phyloP scores from a whole-genome alignment of 768 basidiomycete species.

The Coprinopsis strossmayeri region DNA sequence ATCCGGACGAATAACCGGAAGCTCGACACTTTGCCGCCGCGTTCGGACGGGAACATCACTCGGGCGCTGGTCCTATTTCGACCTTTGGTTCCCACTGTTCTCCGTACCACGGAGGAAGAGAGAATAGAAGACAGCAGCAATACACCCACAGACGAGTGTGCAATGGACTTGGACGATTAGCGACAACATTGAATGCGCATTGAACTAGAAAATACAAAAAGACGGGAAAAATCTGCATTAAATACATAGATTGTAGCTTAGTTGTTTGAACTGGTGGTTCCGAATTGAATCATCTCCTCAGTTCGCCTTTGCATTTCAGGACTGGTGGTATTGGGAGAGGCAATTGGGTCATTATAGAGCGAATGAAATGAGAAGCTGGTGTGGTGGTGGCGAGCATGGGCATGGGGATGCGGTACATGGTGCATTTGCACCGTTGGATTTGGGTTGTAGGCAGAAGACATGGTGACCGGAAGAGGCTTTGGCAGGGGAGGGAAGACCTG shows the following conservation, averaged over 20 bases:
- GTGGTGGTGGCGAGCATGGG: slow-evolving; percentile 69
- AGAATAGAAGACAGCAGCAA: slow-evolving; percentile 2
- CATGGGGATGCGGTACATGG: slow-evolving; percentile 75
- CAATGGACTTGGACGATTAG: slow-evolving; percentile 47
- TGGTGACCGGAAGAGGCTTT: slow-evolving; percentile 28
- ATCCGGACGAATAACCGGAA: slow-evolving; percentile 28
- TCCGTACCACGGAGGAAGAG: slow-evolving; percentile 13
- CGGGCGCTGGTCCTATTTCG: slow-evolving; percentile 54
- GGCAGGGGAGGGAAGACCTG: no score
- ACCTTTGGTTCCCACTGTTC: slow-evolving; percentile 28
- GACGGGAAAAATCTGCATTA: slow-evolving; percentile 13
- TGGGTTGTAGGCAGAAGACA: slow-evolving; percentile 54
- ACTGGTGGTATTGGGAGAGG: slow-evolving; percentile 20
- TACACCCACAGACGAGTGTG: slow-evolving; percentile 21
- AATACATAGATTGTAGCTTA: slow-evolving; percentile 16
- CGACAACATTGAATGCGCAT: slow-evolving; percentile 11
- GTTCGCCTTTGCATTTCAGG: slow-evolving; percentile 35
- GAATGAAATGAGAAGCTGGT: slow-evolving; percentile 36
- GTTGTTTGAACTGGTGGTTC: slow-evolving; percentile 26
- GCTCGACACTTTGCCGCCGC: slow-evolving; percentile 15
- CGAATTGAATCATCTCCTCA: slow-evolving; percentile 45
- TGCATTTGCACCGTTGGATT: slow-evolving; percentile 51
- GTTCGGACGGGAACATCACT: slow-evolving; percentile 16
- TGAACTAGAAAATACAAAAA: slow-evolving; percentile 12
- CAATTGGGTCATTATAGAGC: slow-evolving; percentile 32